Evolutionary conservation across 306 rosid species (phyloP).

Genomic region (Pyrus betulifolia): DNA sequence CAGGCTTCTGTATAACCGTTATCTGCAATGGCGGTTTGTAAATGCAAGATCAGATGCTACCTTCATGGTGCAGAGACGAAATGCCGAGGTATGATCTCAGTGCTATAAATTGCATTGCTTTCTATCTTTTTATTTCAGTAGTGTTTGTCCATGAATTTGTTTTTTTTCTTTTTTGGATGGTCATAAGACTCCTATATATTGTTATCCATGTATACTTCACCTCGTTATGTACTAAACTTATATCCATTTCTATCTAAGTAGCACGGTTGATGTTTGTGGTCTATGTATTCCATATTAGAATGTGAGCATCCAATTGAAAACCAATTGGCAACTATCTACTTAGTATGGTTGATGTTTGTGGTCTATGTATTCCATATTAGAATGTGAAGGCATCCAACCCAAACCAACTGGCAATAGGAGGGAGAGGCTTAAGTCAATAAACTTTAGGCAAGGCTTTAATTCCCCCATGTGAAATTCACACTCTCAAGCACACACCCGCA

Average conservation of each 20-base stretch:
- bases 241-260: not conserved
- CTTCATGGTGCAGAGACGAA: slow-evolving; percentile 71
- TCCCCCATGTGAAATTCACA: not conserved
- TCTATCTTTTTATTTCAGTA: not conserved
- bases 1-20: slow-evolving; percentile 86
- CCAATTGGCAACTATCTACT: not conserved
- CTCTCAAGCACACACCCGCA: not conserved
- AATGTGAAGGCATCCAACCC: not conserved
- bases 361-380: not conserved
- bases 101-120: not conserved
- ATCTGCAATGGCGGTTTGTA: slow-evolving; percentile 92
- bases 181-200: not conserved
- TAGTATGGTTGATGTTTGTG: not conserved
- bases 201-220: not conserved
- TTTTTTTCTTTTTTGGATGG: not conserved
- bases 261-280: not conserved
- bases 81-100: slow-evolving; percentile 70
- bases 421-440: not conserved
- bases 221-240: not conserved
- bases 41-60: slow-evolving; percentile 96
- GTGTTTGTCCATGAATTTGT: not conserved
- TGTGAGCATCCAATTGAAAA: no score
- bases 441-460: not conserved
- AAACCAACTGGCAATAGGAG: not conserved
- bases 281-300: not conserved